Conservation (phyloP, 1,284 basidiomycete genomes). For the Malassezia vespertilionis region DNA sequence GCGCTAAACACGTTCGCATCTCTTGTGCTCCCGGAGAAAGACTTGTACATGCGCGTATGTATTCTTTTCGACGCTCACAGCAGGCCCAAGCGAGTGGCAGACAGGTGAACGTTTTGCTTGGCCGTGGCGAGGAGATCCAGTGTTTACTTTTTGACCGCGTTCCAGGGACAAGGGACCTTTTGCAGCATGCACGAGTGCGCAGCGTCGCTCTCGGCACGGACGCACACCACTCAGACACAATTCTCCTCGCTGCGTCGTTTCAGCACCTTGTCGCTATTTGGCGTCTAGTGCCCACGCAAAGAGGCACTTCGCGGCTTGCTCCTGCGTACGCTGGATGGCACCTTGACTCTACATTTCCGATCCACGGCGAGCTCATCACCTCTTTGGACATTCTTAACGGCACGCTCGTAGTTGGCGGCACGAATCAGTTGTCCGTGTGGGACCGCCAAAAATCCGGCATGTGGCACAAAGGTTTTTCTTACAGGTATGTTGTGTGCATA, state of each 20-base stretch:
- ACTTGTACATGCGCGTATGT: slow-evolving; percentile 13
- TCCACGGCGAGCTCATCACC: slow-evolving; percentile 9
- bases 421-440: slow-evolving; percentile 5
- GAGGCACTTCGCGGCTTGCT: neutral
- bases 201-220: slow-evolving; percentile 11
- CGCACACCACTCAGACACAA: slow-evolving; percentile 2
- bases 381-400: slow-evolving; percentile 1
- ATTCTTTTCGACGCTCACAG: neutral
- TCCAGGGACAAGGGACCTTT: neutral
- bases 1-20: slow-evolving; percentile 16
- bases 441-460: neutral
- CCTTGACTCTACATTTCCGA: slow-evolving; percentile 10
- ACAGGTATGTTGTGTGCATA: neutral
- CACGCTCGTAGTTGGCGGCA: slow-evolving; percentile 7
- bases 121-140: slow-evolving; percentile 8
- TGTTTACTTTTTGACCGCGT: slow-evolving; percentile 12
- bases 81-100: slow-evolving; percentile 17
- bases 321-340: slow-evolving; percentile 14
- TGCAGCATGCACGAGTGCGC: slow-evolving; percentile 3
- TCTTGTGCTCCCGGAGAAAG: neutral
- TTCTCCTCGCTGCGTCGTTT: slow-evolving; percentile 12
- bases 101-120: slow-evolving; percentile 7
- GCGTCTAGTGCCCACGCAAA: slow-evolving; percentile 4
- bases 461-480: slow-evolving; percentile 1
- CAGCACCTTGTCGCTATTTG: slow-evolving; percentile 12